phyloP scores from a whole-genome alignment of 2,329 filamentous ascomycete species.

The Botryotinia calthae region DNA sequence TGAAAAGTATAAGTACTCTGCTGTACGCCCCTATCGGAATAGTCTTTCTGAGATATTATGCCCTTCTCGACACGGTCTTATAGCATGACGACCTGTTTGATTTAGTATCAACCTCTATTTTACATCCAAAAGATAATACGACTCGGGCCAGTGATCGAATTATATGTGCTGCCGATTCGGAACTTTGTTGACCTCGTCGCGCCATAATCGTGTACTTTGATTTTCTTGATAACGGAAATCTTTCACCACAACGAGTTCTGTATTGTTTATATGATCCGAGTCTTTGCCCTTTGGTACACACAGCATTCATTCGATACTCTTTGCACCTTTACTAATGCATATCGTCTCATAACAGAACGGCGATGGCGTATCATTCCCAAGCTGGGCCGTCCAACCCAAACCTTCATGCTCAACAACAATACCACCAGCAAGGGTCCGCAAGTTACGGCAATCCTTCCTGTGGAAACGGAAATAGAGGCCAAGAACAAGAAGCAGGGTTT shows the following conservation, averaged over 20 bases:
- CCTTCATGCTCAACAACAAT: constrained; percentile 11
- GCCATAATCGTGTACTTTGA: neutral
- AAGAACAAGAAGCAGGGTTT: constrained; percentile 43
- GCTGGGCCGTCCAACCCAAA: constrained; percentile 19
- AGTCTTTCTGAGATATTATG: constrained; percentile 11
- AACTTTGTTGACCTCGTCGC: neutral
- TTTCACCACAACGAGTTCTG: neutral
- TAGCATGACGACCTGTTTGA: constrained; percentile 2
- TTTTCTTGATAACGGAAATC: neutral
- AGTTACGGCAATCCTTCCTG: neutral
- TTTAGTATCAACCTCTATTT: neutral
- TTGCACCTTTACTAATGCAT: constrained; percentile 4
- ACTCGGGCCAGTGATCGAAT: neutral
- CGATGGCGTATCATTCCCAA: constrained; percentile 21
- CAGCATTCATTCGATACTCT: neutral
- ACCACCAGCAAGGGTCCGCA: constrained; percentile 3
- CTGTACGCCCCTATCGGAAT: constrained; percentile 5
- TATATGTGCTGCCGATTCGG: neutral
- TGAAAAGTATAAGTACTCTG: constrained; percentile 18
- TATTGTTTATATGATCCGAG: neutral
- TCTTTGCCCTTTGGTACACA: constrained; percentile 1
- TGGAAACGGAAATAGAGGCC: neutral
- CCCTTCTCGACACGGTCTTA: neutral
- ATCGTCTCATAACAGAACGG: constrained; percentile 15
- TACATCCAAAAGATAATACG: neutral